Conservation (phyloP, 192 early-diverging fungal genomes). For the Gigaspora rosea region DNA sequence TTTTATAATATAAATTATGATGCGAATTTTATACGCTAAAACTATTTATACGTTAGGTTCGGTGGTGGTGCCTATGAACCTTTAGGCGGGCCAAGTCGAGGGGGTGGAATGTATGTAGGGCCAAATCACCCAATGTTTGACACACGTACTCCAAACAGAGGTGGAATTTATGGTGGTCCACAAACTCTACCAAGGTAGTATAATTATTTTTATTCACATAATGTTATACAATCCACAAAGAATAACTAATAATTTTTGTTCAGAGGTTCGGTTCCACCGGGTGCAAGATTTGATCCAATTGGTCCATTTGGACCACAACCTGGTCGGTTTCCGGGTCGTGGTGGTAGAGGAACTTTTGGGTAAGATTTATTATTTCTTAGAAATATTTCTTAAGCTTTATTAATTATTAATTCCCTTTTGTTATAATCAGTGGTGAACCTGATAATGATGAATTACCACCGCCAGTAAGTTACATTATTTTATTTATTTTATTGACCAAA, state of each 20-base stretch:
- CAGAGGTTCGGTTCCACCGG: slow-evolving; percentile 75
- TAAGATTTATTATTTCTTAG: slow-evolving; percentile 31
- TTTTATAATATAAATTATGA: background rate
- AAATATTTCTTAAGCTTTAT: slow-evolving; percentile 1
- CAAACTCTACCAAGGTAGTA: slow-evolving; percentile 56
- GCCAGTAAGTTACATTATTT: slow-evolving; percentile 38
- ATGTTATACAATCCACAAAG: background rate
- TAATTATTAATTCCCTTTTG: slow-evolving; percentile 21
- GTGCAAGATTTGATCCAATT: slow-evolving; percentile 92
- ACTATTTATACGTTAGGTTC: slow-evolving; percentile 36
- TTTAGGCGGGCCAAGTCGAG: slow-evolving; percentile 40
- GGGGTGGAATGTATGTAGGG: slow-evolving; percentile 85
- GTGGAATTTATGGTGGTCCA: slow-evolving; percentile 59
- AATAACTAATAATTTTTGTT: background rate
- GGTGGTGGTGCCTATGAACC: slow-evolving; percentile 41
- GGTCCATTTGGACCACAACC: slow-evolving; percentile 68
- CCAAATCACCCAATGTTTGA: slow-evolving; percentile 89
- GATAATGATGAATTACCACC: slow-evolving; percentile 77
- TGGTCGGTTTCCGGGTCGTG: slow-evolving; percentile 40
- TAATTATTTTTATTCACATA: background rate
- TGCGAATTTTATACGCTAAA: background rate
- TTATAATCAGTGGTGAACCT: slow-evolving; percentile 60
- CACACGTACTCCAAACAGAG: slow-evolving; percentile 33
- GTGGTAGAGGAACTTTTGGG: slow-evolving; percentile 40
- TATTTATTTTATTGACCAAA: background rate